Percentiles rank a stretch among this genome's conserved stretches.
phyloP scores from a whole-genome alignment of 768 basidiomycete genomes.

The Candolleomyces efflorescens region DNA sequence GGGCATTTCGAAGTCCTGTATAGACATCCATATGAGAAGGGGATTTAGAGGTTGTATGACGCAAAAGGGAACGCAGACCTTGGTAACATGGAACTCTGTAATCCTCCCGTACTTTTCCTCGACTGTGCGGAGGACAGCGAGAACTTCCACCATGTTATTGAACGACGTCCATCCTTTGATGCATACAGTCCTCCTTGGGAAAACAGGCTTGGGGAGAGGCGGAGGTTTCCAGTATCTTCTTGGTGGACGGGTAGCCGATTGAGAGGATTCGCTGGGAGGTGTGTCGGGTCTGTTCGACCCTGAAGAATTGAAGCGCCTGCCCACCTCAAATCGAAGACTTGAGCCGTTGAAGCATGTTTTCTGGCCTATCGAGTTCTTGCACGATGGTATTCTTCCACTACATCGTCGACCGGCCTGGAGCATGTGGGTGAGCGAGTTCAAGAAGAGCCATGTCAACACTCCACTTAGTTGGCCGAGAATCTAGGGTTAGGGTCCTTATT shows the following conservation, averaged over 20 bases:
- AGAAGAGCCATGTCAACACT: too few species aligned
- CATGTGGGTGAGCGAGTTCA: neutral
- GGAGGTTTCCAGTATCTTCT: slow-evolving; percentile 4
- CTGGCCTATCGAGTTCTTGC: neutral
- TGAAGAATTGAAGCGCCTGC: neutral
- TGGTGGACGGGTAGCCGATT: neutral
- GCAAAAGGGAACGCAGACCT: slow-evolving; percentile 27
- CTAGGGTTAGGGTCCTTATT: neutral
- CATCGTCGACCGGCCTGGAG: neutral
- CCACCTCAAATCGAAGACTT: neutral
- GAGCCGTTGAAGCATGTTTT: neutral
- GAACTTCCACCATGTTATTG: slow-evolving; percentile 44
- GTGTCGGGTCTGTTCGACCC: neutral
- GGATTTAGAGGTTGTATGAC: neutral
- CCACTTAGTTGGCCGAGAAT: neutral
- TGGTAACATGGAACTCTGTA: slow-evolving; percentile 35
- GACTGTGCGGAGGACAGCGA: slow-evolving; percentile 47
- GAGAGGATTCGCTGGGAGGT: too few species aligned
- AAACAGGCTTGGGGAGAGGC: neutral
- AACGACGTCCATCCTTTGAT: slow-evolving; percentile 39
- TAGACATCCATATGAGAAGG: neutral
- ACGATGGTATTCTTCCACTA: neutral
- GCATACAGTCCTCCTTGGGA: slow-evolving; percentile 18
- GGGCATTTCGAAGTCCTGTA: slow-evolving; percentile 45
- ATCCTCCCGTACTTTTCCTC: slow-evolving; percentile 53